These are phyloP conservation scores for Microcyclospora pomicola DNA, from an alignment of 2,329 filamentous ascomycete species.

Conservation along the genomic window DNA sequence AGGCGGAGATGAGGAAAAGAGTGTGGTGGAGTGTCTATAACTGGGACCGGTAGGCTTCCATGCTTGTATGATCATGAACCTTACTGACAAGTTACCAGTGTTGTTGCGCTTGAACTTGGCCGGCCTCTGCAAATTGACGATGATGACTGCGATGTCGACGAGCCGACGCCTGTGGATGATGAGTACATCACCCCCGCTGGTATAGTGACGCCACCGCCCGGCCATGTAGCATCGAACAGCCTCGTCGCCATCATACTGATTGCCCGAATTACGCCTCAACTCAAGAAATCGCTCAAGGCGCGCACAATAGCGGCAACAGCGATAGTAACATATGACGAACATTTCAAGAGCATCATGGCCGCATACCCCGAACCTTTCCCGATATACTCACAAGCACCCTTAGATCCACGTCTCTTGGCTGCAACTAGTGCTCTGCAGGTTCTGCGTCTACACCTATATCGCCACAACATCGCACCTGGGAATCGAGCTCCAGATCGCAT, in stretches of 20 bases:
- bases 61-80: not conserved
- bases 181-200: constrained; percentile 50
- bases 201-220: constrained; percentile 26
- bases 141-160: constrained; percentile 68
- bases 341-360: constrained; percentile 62
- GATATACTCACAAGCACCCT: constrained; percentile 47
- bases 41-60: constrained; percentile 59
- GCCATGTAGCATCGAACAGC: constrained; percentile 47
- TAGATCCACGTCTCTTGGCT: constrained; percentile 61
- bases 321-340: constrained; percentile 64
- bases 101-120: constrained; percentile 66
- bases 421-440: constrained; percentile 70
- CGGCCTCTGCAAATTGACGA: constrained; percentile 75
- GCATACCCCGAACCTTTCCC: constrained; percentile 66
- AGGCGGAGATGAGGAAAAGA: constrained; percentile 72
- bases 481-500: constrained; percentile 52
- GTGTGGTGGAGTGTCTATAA: constrained; percentile 94
- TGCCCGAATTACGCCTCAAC: constrained; percentile 59
- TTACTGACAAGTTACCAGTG: constrained; percentile 30
- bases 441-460: constrained; percentile 70
- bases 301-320: constrained; percentile 51
- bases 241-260: constrained; percentile 71
- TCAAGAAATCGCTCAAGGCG: constrained; percentile 58
- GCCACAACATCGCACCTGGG: constrained; percentile 69
- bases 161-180: constrained; percentile 72